Percentiles rank a stretch among this genome's conserved stretches.
These are phyloP conservation scores for Ophiostoma himal-ulmi DNA, from an alignment of 2,329 filamentous ascomycete species.

Conservation along the genomic window DNA sequence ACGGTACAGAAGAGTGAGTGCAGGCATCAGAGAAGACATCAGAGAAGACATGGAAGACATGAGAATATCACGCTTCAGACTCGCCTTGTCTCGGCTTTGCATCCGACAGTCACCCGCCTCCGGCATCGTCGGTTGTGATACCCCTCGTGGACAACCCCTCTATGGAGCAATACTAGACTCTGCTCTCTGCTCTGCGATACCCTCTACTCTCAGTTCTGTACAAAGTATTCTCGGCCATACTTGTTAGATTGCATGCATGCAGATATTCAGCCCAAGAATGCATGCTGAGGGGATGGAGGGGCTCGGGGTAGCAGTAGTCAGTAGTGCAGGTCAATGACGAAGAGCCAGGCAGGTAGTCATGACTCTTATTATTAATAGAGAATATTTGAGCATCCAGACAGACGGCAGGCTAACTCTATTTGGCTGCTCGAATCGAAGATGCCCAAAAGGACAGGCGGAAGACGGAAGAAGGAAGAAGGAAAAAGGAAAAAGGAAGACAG, in stretches of 20 bases:
- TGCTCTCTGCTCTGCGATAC: neutral
- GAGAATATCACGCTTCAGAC: neutral
- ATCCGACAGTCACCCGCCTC: constrained; percentile 1
- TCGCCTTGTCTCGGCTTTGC: constrained; percentile 11
- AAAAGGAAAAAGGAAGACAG: neutral
- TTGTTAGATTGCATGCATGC: neutral
- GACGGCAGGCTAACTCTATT: neutral
- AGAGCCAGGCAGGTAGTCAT: neutral
- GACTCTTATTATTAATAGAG: neutral
- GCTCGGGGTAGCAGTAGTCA: neutral
- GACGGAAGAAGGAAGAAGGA: neutral
- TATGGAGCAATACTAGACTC: neutral
- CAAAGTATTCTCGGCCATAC: neutral
- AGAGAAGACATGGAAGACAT: too few species aligned
- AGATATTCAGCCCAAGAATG: neutral
- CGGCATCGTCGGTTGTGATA: constrained; percentile 14
- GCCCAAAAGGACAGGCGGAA: neutral
- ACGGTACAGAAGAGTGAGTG: neutral
- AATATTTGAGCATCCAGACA: neutral
- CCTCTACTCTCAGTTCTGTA: neutral
- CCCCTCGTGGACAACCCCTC: constrained; percentile 9
- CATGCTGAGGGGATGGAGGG: neutral
- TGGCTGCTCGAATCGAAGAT: constrained; percentile 6
- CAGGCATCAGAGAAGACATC: too few species aligned
- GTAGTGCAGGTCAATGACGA: too few species aligned